These are phyloP conservation scores for Eremochloa ophiuroides DNA, from an alignment of 176 grass and related monocot species.

Conservation along the genomic window DNA sequence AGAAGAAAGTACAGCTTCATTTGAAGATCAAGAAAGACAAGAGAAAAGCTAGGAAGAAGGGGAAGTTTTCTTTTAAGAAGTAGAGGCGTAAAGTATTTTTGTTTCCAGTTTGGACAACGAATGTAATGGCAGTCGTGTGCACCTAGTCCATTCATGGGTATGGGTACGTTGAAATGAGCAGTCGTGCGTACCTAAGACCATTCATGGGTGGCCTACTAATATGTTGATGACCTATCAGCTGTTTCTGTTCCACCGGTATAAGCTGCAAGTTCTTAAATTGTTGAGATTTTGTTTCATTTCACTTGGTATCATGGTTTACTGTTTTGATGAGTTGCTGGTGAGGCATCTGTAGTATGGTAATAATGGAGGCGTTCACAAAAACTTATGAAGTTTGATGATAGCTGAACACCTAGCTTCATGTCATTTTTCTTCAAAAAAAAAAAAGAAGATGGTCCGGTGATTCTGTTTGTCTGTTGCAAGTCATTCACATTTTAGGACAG, in stretches of 20 bases:
- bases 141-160: neutral
- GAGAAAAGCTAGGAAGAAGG: conserved; percentile 67
- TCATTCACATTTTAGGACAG: neutral
- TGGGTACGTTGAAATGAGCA: neutral
- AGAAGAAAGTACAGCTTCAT: conserved; percentile 73
- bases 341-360: neutral
- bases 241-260: neutral
- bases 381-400: neutral
- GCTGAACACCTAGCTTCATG: neutral
- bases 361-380: neutral
- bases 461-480: no score
- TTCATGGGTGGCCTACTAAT: neutral
- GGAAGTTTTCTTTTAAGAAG: conserved; percentile 49
- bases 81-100: conserved; percentile 19
- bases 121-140: neutral
- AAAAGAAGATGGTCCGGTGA: no score
- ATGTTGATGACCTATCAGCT: neutral
- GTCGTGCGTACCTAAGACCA: no score
- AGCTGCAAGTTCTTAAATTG: neutral
- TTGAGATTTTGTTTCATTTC: neutral
- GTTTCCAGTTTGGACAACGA: conserved; percentile 21
- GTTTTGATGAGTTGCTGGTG: neutral
- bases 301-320: neutral
- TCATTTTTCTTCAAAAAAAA: no score
- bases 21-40: conserved; percentile 80